Base-by-base conservation (phyloP, 306 rosid genomes). In the Mucuna pruriens region DNA sequence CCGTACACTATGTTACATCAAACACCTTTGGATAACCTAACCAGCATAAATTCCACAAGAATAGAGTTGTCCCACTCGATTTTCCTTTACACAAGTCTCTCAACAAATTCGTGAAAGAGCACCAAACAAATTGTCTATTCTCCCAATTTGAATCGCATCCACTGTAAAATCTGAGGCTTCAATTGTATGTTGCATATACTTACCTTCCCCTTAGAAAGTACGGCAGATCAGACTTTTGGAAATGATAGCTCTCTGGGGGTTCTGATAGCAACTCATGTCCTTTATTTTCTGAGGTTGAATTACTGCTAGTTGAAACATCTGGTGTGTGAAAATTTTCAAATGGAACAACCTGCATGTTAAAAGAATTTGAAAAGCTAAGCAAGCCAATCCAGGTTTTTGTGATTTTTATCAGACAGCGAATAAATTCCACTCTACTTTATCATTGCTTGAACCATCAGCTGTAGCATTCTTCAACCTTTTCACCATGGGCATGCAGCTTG, bases 401-500 rank as follows among this genome's bases (percentile, higher is more conserved):
- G 52, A 63, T 54, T 70, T 51, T 39, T 49, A 64, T 42, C 20
- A 26, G 60, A 74, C 6, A 65, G 16, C 15, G 77, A 80, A 61
- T 34, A 66, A 60, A 71, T 39, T 68, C 23, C 46, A 83, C 58
- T 40, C 62, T 85, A 94, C 97, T 63, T 91, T 89, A 82, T 83
- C 87, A 22, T 65, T 81, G 82, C 63, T 51, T 48, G 85, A 83
- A 83, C 77, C 64, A 31, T 79, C 85, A 36, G 86, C 85, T 64
- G 77, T 29, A 83, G 84, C 65, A 46, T 74, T 85, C 90, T 83
- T 91, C 80, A 75, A 76, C 87, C 91, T 85, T 86, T 92, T 92
- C 8, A 81, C 65, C 76, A n/a, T 10, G 19, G 92, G 83, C 65
- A 72, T 71, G 82, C 87, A 13, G 81, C 85, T 71, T 71, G 88